These are phyloP conservation scores for Leccinum rimulosum DNA, from an alignment of 768 basidiomycete genomes.

Conservation along the genomic window DNA sequence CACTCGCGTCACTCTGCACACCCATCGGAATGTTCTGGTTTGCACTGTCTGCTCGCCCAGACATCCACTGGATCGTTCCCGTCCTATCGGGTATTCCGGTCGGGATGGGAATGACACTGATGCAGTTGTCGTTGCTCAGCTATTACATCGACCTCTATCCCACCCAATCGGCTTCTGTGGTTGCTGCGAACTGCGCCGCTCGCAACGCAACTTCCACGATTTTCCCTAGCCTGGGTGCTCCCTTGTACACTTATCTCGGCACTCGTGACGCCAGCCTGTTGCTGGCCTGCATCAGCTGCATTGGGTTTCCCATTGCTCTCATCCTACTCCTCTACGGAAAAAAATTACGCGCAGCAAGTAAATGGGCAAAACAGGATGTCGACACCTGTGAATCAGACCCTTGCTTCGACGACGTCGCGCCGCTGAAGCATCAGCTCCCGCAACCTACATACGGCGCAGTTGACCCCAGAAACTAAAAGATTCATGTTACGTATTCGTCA, in stretches of 20 bases:
- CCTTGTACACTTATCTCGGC: slow-evolving; percentile 18
- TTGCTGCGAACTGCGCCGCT: slow-evolving; percentile 23
- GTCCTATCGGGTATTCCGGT: slow-evolving; percentile 26
- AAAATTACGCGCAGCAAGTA: slow-evolving; percentile 15
- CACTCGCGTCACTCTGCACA: slow-evolving; percentile 18
- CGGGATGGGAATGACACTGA: slow-evolving; percentile 28
- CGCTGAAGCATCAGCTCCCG: slow-evolving; percentile 7
- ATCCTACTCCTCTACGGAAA: slow-evolving; percentile 15
- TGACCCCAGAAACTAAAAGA: not conserved
- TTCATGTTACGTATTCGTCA: not conserved
- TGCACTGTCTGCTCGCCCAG: slow-evolving; percentile 19
- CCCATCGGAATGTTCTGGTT: slow-evolving; percentile 29
- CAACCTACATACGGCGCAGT: slow-evolving; percentile 16
- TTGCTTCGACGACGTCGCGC: slow-evolving; percentile 1
- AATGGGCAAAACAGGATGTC: slow-evolving; percentile 19
- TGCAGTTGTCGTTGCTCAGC: slow-evolving; percentile 24
- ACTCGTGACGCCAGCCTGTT: slow-evolving; percentile 19
- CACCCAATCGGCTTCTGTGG: slow-evolving; percentile 20
- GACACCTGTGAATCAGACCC: not conserved
- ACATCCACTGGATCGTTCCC: slow-evolving; percentile 22
- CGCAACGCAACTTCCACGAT: slow-evolving; percentile 16
- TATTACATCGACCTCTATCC: slow-evolving; percentile 30
- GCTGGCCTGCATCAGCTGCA: slow-evolving; percentile 21
- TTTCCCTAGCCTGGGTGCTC: slow-evolving; percentile 18
- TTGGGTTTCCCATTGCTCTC: slow-evolving; percentile 18